Conservation (phyloP, 2,329 filamentous ascomycete species). For the Xylariomycetidae sp. region DNA sequence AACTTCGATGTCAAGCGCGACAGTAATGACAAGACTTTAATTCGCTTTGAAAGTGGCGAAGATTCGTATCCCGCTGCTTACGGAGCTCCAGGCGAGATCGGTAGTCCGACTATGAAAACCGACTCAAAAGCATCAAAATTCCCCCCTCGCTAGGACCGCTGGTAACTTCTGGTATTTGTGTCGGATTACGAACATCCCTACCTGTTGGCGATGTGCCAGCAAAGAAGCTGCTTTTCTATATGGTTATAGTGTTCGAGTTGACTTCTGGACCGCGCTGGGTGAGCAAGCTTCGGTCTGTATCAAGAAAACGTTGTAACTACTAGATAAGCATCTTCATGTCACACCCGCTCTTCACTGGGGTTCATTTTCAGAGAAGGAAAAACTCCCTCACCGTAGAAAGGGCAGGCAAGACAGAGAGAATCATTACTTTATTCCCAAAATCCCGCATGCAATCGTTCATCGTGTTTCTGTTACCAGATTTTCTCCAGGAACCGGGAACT, state of each 20-base stretch:
- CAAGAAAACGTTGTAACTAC: slow-evolving; percentile 3
- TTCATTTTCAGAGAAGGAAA: too few species aligned
- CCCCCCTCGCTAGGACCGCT: too few species aligned
- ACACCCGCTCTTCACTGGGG: too few species aligned
- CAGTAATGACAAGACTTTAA: slow-evolving; percentile 33
- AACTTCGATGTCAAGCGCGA: slow-evolving; percentile 67
- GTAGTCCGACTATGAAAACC: slow-evolving; percentile 48
- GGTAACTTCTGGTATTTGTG: too few species aligned
- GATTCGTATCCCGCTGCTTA: slow-evolving; percentile 40
- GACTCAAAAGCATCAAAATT: slow-evolving; percentile 12
- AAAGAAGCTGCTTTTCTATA: background rate
- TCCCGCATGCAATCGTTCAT: too few species aligned
- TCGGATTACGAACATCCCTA: too few species aligned
- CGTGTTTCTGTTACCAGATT: too few species aligned
- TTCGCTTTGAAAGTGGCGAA: slow-evolving; percentile 56
- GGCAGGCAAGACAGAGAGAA: too few species aligned
- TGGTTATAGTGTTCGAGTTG: too few species aligned
- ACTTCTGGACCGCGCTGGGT: slow-evolving; percentile 3
- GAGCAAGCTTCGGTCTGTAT: slow-evolving; percentile 6
- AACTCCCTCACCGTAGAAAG: too few species aligned
- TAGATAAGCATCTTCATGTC: slow-evolving; percentile 1
- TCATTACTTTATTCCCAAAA: too few species aligned
- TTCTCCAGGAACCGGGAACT: too few species aligned
- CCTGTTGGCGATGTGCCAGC: background rate
- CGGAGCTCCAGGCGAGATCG: slow-evolving; percentile 63